These are phyloP conservation scores for Erythrobasidium hasegawianum DNA, from an alignment of 1,284 basidiomycete genomes.

Conservation along the genomic window DNA sequence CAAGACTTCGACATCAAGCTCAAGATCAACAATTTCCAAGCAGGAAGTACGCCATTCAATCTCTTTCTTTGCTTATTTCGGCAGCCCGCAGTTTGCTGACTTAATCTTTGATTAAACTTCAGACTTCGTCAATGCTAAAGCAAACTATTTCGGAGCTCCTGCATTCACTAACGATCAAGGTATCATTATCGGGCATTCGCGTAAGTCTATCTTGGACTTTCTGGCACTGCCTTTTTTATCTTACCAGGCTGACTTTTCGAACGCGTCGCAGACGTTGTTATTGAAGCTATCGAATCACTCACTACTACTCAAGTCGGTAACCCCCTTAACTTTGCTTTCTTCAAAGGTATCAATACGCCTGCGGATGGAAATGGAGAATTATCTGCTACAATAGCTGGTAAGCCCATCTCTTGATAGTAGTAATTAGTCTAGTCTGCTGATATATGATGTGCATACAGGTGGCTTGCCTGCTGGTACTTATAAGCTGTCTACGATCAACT, in stretches of 20 bases:
- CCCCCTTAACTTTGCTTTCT: slow-evolving; percentile 59
- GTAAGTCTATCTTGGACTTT: not conserved
- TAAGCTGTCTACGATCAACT: slow-evolving; percentile 54
- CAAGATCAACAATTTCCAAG: slow-evolving; percentile 57
- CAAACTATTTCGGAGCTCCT: slow-evolving; percentile 64
- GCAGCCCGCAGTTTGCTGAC: too few relatives aligned
- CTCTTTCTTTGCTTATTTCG: too few relatives aligned
- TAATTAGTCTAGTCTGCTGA: not conserved
- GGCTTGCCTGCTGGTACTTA: slow-evolving; percentile 63
- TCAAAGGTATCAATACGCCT: slow-evolving; percentile 54
- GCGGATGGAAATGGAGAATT: slow-evolving; percentile 55
- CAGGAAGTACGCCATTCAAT: slow-evolving; percentile 50
- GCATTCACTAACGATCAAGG: slow-evolving; percentile 60
- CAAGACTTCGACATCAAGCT: slow-evolving; percentile 59
- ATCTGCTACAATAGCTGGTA: slow-evolving; percentile 54
- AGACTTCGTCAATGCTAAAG: slow-evolving; percentile 51
- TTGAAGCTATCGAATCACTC: slow-evolving; percentile 58
- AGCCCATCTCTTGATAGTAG: not conserved
- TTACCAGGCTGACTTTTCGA: not conserved
- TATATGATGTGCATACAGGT: slow-evolving; percentile 35
- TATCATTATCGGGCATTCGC: slow-evolving; percentile 39
- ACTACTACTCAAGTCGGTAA: slow-evolving; percentile 57
- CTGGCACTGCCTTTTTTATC: not conserved
- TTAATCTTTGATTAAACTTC: slow-evolving; percentile 54
- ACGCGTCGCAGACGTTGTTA: slow-evolving; percentile 38